phyloP scores from a whole-genome alignment of 192 early-diverging fungal genomes.

The Dispira parvispora region DNA sequence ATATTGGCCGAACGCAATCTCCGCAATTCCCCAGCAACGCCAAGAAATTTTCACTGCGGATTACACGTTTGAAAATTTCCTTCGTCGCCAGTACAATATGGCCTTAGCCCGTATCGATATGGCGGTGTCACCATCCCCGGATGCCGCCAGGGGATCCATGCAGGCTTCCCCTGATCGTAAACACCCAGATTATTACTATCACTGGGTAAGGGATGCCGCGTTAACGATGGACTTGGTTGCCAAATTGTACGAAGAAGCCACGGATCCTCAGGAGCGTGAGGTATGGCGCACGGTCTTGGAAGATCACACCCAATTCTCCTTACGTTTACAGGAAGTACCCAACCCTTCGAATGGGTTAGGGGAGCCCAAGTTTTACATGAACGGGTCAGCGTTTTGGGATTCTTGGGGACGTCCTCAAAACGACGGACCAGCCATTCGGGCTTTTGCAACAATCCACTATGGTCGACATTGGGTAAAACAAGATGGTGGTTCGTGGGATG shows the following conservation, averaged over 20 bases:
- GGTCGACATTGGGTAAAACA: conserved; percentile 4
- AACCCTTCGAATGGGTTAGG: conserved; percentile 24
- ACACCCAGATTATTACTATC: conserved; percentile 54
- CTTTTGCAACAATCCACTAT: conserved; percentile 15
- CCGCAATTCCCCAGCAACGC: no score
- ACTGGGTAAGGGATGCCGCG: conserved; percentile 53
- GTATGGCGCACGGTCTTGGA: background rate
- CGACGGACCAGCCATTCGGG: conserved; percentile 45
- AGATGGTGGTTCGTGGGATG: background rate
- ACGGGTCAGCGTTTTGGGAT: conserved; percentile 27
- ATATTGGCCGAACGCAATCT: no score
- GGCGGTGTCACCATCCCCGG: conserved; percentile 7
- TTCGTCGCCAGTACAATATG: background rate
- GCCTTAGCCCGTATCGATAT: background rate
- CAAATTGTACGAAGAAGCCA: conserved; percentile 16
- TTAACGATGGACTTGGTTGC: conserved; percentile 35
- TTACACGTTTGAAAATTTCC: background rate
- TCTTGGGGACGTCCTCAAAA: conserved; percentile 50
- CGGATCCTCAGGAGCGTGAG: conserved; percentile 8
- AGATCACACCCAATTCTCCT: conserved; percentile 5
- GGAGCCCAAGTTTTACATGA: conserved; percentile 47
- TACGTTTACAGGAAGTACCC: background rate
- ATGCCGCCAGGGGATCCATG: conserved; percentile 19
- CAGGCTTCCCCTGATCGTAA: conserved; percentile 25
- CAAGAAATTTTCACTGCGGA: no score